Base-by-base conservation (phyloP, 768 basidiomycete species). In the Termitomyces sp. region DNA sequence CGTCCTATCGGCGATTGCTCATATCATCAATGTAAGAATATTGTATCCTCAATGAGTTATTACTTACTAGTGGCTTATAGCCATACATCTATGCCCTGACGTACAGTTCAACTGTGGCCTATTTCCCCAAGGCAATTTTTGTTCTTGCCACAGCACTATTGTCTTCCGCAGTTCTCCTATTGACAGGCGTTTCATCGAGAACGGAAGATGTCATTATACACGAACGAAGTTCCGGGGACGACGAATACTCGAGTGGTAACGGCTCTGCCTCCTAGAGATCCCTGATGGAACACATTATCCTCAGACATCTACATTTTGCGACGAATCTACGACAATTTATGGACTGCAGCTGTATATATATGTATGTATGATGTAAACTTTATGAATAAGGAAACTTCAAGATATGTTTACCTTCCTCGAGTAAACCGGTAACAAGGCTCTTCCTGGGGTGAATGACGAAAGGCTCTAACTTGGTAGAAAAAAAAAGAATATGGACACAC, bases 91-190 rank as follows among this genome's bases (percentile, higher is more conserved):
- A 88, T 65, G 88, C 85, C 5, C 48, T 83, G 44, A 78, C 87
- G 21, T 92, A 89, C 68, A 78, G 82, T 53, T 69, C 68, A 35
- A 88, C 85, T 2, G 87, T 90, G 32, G 82, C 77, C 0, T 73
- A 70, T 19, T 87, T 78, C 65, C 89, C 89, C 0, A 82, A 83
- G 70, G 80, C 86, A 1, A 84, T 91, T 63, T 92, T 91, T 62
- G 77, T 70, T 16, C 70, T 82, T 11, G 87, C 87, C 5, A 78
- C 79, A 1, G 72, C 67, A n/a, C 66, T 91, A n/a, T 70, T 87
- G 29, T 64, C 78, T 38, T 63, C 74, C n/a, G 75, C 81, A 0
- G 73, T 89, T 10, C 56, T 71, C 31, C 65, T 85, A 46, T 71
- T 87, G 3, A 68, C 69, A 53, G 69, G 80, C 35, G 60, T 85